Conservation (phyloP, 1,284 basidiomycete species). For the Macrocystidia cucumis region DNA sequence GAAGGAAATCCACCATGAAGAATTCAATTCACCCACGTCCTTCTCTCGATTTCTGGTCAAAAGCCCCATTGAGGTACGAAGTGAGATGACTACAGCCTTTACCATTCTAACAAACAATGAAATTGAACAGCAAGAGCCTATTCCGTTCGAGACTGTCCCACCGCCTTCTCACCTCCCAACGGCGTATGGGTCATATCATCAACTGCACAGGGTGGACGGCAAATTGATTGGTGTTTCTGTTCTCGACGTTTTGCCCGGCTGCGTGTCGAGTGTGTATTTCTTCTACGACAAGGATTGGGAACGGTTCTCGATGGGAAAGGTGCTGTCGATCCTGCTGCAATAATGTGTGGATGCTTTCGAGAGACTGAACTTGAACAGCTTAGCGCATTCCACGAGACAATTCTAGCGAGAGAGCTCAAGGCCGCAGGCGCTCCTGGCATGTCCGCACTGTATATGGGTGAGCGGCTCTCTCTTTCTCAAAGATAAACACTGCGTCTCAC, state of each 20-base stretch:
- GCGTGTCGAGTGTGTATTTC: conserved; percentile 95
- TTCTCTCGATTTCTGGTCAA: conserved; percentile 78
- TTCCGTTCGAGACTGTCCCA: conserved; percentile 40
- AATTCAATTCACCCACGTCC: conserved; percentile 36
- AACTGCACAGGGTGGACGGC: conserved; percentile 78
- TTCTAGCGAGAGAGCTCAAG: conserved; percentile 67
- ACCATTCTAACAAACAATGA: conserved; percentile 4
- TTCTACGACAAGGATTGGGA: conserved; percentile 84
- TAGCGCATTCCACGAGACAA: conserved; percentile 75
- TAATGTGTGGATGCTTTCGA: conserved; percentile 1
- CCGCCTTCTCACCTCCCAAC: conserved; percentile 53
- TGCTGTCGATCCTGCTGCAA: conserved; percentile 20
- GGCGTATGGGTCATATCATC: conserved; percentile 83
- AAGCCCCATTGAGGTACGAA: conserved; percentile 60
- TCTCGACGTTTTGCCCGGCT: conserved; percentile 84
- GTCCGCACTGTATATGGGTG: conserved; percentile 81
- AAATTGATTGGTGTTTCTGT: conserved; percentile 84
- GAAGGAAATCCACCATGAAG: conserved; percentile 67
- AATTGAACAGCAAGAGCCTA: conserved; percentile 39
- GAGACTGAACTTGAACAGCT: conserved; percentile 38
- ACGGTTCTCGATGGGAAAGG: conserved; percentile 78
- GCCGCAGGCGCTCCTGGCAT: conserved; percentile 59
- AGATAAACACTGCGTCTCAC: too few species aligned
- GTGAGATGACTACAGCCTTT: neutral
- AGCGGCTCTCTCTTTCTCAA: too few species aligned